Conservation (phyloP, 2,329 filamentous ascomycete genomes). For the Cladosporium halotolerans region DNA sequence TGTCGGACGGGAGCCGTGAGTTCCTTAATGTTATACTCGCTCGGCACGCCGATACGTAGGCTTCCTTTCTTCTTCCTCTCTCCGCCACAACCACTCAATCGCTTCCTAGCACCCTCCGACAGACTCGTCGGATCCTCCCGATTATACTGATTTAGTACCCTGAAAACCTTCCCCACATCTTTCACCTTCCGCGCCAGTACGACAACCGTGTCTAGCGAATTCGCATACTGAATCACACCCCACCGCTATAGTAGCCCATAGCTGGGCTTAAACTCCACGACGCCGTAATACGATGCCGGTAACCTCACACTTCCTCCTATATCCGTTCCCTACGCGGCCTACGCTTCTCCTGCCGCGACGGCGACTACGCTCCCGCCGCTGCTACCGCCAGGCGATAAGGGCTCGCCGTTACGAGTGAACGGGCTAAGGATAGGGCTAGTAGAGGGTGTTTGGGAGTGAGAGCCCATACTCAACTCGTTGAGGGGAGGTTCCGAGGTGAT, state of each 20-base stretch:
- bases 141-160: constrained; percentile 55
- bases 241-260: constrained; percentile 84
- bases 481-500: constrained; percentile 80
- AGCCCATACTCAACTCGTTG: constrained; percentile 96
- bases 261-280: constrained; percentile 83
- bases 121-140: constrained; percentile 57
- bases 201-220: constrained; percentile 86
- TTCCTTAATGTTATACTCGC: constrained; percentile 84
- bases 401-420: constrained; percentile 27
- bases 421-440: constrained; percentile 59
- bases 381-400: constrained; percentile 72
- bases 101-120: constrained; percentile 12
- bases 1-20: constrained; percentile 63
- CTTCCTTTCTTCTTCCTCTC: neutral
- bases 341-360: constrained; percentile 59
- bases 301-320: constrained; percentile 85
- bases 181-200: constrained; percentile 56
- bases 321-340: constrained; percentile 79
- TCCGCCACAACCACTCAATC: constrained; percentile 27
- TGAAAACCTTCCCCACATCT: constrained; percentile 41
- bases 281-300: constrained; percentile 78
- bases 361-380: constrained; percentile 90
- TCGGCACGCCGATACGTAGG: constrained; percentile 52
- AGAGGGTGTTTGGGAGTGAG: constrained; percentile 64
- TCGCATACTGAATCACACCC: constrained; percentile 86